Evolutionary conservation across 345 rosid genomes (phyloP), one percentile per base, ranked within the genome.

Genomic region (Lepidium africanum): DNA sequence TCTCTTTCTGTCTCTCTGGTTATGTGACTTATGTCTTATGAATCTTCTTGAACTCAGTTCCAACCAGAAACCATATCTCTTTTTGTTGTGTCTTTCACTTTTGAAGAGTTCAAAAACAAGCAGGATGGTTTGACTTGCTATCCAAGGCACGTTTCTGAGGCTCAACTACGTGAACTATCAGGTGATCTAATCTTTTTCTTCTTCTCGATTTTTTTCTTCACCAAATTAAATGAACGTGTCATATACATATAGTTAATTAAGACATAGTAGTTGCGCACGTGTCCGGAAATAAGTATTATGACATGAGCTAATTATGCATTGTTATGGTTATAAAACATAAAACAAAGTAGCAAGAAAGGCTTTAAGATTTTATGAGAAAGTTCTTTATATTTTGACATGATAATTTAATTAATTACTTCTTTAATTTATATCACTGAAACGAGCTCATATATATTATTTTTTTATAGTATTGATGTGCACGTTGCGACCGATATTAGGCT

Each of bases 31-130:
- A 59, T 58, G 41, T 60, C 49, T 49, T 51, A 42, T 65, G 61
- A 49, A 45, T 50, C 69, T 61, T 67, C 73, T 68, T 53, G 65
- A 61, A 61, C 73, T 67, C 69, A 53, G 27, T 53, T 67, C 74
- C 45, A 53, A 74, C 78, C 21, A 74, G 73, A 66, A 66, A 59
- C 72, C 61, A 63, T 73, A 73, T 40, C 16, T 41, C 19, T 35
- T 50, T 6, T 49, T 27, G 67, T 66, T 49, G 45, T 53, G 45
- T 67, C 37, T 45, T 56, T 72, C 59, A 12, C 55, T 41, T 25
- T 59, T 43, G 32, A 47, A 59, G 50, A 51, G 41, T 51, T 67
- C 15, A 33, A 32, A 67, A n/a, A 35, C 63, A 27, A 61, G 52
- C 35, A 59, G 62, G 36, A 43, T 66, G 52, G 50, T 19, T 30